Conservation (phyloP, 345 rosid species). For the Euphorbia peplus region DNA sequence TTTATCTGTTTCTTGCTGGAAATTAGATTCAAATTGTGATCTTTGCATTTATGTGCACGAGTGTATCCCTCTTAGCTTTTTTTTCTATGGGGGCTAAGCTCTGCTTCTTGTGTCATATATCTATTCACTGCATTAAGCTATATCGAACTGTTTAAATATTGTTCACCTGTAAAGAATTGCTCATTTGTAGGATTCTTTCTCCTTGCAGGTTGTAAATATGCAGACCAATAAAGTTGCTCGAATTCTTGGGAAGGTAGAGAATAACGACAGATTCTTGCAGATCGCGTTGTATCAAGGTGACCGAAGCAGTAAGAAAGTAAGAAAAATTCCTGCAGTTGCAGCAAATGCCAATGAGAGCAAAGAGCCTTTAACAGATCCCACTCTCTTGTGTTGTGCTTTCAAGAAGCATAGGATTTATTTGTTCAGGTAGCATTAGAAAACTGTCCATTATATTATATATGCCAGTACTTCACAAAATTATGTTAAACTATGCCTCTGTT, state of each 20-base stretch:
- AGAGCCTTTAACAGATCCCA: slow-evolving; percentile 87
- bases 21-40: not conserved
- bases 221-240: slow-evolving; percentile 90
- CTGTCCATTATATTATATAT: not conserved
- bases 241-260: slow-evolving; percentile 93
- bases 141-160: not conserved
- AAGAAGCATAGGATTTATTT: slow-evolving; percentile 90
- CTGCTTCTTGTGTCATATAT: slow-evolving; percentile 6
- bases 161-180: not conserved
- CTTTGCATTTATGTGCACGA: not conserved
- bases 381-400: slow-evolving; percentile 87
- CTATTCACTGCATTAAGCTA: not conserved
- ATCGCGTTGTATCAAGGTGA: slow-evolving; percentile 95
- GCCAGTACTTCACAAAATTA: no score
- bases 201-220: slow-evolving; percentile 68
- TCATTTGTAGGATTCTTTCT: not conserved
- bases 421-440: slow-evolving; percentile 57
- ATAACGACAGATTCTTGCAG: slow-evolving; percentile 79
- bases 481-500: no score
- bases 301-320: slow-evolving; percentile 75
- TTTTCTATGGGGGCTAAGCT: not conserved
- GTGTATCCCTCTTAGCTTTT: not conserved
- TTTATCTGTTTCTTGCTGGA: not conserved
- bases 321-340: slow-evolving; percentile 84
- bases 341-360: slow-evolving; percentile 93